Base-by-base conservation (phyloP, 225 moss, liverwort and hornwort genomes). In the Takakia lepidozioides region DNA sequence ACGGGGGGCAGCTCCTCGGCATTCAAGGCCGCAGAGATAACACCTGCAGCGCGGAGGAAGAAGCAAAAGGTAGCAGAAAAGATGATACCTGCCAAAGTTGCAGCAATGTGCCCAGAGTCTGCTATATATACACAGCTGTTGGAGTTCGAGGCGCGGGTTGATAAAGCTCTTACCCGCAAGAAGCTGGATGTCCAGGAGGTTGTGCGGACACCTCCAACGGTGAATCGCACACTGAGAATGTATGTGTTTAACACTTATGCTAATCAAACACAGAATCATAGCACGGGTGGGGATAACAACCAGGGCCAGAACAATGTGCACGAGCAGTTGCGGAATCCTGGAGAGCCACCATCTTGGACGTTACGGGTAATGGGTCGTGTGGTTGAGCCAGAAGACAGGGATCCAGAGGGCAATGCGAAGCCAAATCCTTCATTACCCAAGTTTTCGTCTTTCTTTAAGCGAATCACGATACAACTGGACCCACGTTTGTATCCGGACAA, bases 131-230 rank as follows among this genome's bases (percentile, higher is more conserved):
- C 87, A 3, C 91, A 98, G 65, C 67, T 98, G 38, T 52, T 91
- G 63, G 91, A 98, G 65, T 98, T 98, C 29, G 95, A 98, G 46
- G 73, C 78, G 46, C 66, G 91, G 9, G 87, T 98, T 43, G 95
- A 98, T 24, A 69, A 87, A 16, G 95, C 90, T 3, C 52, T 98
- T 68, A 68, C 85, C 14, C 62, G 95, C 58, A 98, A 98, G 65
- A 98, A 98, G 64, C 60, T 98, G 52, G 95, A 91, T 37, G 91
- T 98, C 43, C 95, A 98, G 66, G 95, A 98, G 61, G 95, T 85
- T 4, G 82, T 98, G 63, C 82, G 95, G 52, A 80, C 87, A 58
- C 95, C 95, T n/a, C 87, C 90, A 21, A 82, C 87, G 18, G 73
- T 91, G 25, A 65, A 85, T 24, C 80, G 87, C 10, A 81, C 85